Evolutionary conservation across 768 basidiomycete genomes (phyloP), one percentile per base, ranked within the genome.

Genomic region (Calocera viscosa): DNA sequence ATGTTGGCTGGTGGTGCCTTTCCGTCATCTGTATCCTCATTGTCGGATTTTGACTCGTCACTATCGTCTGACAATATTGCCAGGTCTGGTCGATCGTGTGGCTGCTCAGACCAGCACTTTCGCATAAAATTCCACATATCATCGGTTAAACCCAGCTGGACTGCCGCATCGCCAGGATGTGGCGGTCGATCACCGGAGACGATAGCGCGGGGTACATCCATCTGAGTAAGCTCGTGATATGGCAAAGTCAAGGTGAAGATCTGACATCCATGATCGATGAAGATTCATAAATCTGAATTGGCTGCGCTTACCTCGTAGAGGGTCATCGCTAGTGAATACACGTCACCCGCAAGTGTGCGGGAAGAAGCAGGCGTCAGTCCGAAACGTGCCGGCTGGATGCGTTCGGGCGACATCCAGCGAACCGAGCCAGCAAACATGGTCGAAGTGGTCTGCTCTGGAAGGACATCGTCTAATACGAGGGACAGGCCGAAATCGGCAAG

Each of bases 401-500:
- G 53, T 22, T 60, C 53, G 8, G 53, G 53, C 2, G 53, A 14
- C 53, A 60, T 60, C 53, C 53, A 60, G 24, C 53, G 53, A 26
- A 60, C 53, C 7, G 53, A 60, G 14, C 53, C 53, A 32, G 53
- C 53, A 30, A 60, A 60, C 53, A 60, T 60, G 2, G 53, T 60
- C 30, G 53, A 60, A 16, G 53, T 60, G 8, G 53, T 60, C 30
- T 60, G 53, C 53, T 60, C 53, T 10, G 53, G 53, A 12, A 60
- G 30, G 19, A 60, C 53, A 60, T 60, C 53, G 30, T 60, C 53
- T 8, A 60, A 22, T 16, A 60, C 53, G 53, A 60, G 26, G 14
- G 53, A 60, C 19, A 60, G 53, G 5, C 53, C 53, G 53, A 60
- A 60, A 60, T 60, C 53, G 3, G 53, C 53, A 3, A 60, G 22